Evolutionary conservation across 2,329 filamentous ascomycete genomes (phyloP).

Genomic region (Arthrinium puccinioides): DNA sequence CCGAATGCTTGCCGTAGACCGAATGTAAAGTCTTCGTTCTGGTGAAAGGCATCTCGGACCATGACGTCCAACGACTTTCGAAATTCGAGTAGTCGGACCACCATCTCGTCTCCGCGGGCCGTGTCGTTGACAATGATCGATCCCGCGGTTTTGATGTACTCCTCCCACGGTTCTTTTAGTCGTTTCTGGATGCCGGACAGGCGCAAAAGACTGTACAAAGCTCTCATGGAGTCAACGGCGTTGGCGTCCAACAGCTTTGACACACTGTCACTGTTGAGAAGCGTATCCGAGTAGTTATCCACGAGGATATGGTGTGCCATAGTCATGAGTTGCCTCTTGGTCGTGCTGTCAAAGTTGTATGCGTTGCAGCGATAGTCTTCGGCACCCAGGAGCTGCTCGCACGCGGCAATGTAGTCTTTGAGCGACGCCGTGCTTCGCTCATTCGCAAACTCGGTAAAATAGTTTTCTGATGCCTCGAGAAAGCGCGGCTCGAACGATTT

Average conservation of each 20-base stretch:
- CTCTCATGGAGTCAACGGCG: slow-evolving; percentile 62
- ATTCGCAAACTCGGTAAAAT: slow-evolving; percentile 63
- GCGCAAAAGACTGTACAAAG: slow-evolving; percentile 70
- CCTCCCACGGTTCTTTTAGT: slow-evolving; percentile 66
- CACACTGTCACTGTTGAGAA: slow-evolving; percentile 61
- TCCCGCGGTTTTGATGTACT: slow-evolving; percentile 72
- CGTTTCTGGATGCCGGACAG: slow-evolving; percentile 63
- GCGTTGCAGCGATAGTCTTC: slow-evolving; percentile 73
- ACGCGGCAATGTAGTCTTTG: slow-evolving; percentile 67
- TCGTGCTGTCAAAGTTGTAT: slow-evolving; percentile 77
- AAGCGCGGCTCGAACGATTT: slow-evolving; percentile 74
- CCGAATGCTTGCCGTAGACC: slow-evolving; percentile 80
- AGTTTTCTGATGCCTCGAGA: slow-evolving; percentile 58
- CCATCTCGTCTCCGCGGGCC: slow-evolving; percentile 75
- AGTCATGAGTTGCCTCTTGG: slow-evolving; percentile 68
- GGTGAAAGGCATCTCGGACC: slow-evolving; percentile 68
- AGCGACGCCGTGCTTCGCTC: slow-evolving; percentile 57
- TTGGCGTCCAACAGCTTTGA: slow-evolving; percentile 65
- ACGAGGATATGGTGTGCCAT: slow-evolving; percentile 69
- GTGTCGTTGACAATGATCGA: slow-evolving; percentile 73
- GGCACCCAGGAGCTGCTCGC: slow-evolving; percentile 58
- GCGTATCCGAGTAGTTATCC: slow-evolving; percentile 54
- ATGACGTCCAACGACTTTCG: slow-evolving; percentile 73
- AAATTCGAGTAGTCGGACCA: slow-evolving; percentile 72
- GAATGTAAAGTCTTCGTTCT: slow-evolving; percentile 70